Evolutionary conservation across 116 monocot genomes (phyloP), one percentile per base, ranked within the genome.

Genomic region (Dioscorea cayenensis): DNA sequence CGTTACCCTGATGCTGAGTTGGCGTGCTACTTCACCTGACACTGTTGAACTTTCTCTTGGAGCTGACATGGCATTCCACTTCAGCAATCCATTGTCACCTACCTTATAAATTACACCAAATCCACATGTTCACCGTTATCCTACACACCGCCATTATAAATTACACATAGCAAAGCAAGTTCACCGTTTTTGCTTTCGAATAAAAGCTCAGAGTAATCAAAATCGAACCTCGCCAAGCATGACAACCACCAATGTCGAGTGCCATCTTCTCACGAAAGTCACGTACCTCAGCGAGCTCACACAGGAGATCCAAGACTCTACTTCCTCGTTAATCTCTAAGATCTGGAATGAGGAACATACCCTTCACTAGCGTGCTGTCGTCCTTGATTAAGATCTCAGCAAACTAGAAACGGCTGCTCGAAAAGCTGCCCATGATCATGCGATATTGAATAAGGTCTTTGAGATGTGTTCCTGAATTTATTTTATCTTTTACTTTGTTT

Each of bases 261-360:
- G 49, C 11, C 18, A 18, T 14, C 61, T 85, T 29, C 51, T 38
- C 49, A 78, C 77, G 61, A 90, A 88, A 77, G 83, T 83, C 67
- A 61, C 74, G 28, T 72, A 84, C 50, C 72, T 84, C 25, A 79
- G 36, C 20, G 96, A 92, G 66, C 58, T 67, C 50, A 92, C 92
- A n/a, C 59, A 86, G 60, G 92, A 90, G 84, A 79, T 96, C 21
- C 87, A 90, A 79, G 96, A 96, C 60, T 80, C 96, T 4, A 84
- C 86, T 27, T 73, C 92, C 23, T 73, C 80, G 49, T 70, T 88
- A 32, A 70, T 90, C 60, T 84, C 92, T 22, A 28, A 79, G 18
- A 71, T 86, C n/a, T 83, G 76, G 84, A 81, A 73, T 68, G 95
- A 92, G 32, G 95, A 95, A 76, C 85, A 89, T 66, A 74, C 77